Conservation (phyloP, 345 rosid species). For the Brassica carinata region DNA sequence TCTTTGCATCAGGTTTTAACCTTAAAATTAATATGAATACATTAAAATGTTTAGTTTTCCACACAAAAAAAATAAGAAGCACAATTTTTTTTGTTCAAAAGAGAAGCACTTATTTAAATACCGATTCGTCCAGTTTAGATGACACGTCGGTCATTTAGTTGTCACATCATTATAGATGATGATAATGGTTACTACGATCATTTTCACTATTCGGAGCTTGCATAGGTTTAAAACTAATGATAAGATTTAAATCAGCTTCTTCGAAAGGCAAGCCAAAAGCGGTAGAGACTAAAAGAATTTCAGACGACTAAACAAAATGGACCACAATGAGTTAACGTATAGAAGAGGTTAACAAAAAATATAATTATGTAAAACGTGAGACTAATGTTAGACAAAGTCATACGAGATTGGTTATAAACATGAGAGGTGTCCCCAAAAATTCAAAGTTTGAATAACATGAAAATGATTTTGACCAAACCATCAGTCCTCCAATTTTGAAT, state of each 20-base stretch:
- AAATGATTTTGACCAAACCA: constrained; percentile 33
- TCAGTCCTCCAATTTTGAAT: constrained; percentile 37
- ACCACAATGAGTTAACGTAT: constrained; percentile 12
- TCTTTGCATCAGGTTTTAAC: not conserved
- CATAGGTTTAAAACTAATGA: not conserved
- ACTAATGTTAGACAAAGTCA: constrained; percentile 18
- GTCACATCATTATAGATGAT: not conserved
- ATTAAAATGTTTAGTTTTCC: not conserved
- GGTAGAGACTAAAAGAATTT: constrained; percentile 6
- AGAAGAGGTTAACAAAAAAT: constrained; percentile 6
- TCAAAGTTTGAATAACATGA: constrained; percentile 31
- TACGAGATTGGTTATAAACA: constrained; percentile 28
- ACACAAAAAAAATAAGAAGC: too few relatives aligned
- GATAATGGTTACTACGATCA: not conserved
- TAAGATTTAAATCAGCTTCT: constrained; percentile 13
- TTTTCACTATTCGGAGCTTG: not conserved
- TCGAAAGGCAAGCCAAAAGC: constrained; percentile 14
- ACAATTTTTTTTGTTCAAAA: not conserved
- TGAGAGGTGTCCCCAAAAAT: constrained; percentile 20
- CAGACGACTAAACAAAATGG: constrained; percentile 9
- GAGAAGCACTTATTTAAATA: not conserved
- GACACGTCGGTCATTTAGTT: not conserved
- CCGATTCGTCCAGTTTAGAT: not conserved
- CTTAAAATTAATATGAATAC: not conserved
- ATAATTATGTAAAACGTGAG: not conserved